Percentiles rank a stretch among this genome's conserved stretches.
Evolutionary conservation across 2,329 filamentous ascomycete species (phyloP).

Genomic region (Sporothrix protearum): DNA sequence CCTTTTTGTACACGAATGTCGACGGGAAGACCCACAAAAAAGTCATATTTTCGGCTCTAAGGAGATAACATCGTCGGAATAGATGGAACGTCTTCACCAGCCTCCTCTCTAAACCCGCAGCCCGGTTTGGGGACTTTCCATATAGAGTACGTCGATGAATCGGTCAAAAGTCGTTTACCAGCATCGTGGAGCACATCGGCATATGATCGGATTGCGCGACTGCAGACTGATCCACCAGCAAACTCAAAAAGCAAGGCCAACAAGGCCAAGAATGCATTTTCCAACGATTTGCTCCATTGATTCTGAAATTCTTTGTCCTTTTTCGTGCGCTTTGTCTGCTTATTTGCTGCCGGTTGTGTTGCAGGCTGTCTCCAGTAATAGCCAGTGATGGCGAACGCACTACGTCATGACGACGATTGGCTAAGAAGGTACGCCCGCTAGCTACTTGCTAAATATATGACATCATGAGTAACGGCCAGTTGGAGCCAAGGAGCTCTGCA

Average conservation of each 20-base stretch:
- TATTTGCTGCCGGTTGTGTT: background rate
- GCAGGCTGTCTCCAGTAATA: background rate
- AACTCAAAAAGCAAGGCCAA: background rate
- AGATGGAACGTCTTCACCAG: background rate
- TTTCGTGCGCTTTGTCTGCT: background rate
- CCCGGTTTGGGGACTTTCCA: background rate
- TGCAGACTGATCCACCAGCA: background rate
- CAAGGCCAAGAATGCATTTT: background rate
- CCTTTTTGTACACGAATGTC: too few species aligned
- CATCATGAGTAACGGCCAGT: slow-evolving; percentile 2
- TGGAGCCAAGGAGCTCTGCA: background rate
- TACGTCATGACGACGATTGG: slow-evolving; percentile 15
- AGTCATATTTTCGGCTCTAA: too few species aligned
- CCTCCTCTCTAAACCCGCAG: background rate
- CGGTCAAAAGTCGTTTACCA: background rate
- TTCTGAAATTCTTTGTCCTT: background rate
- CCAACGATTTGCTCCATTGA: background rate
- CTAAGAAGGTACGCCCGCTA: background rate
- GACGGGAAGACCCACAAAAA: too few species aligned
- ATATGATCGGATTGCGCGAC: background rate
- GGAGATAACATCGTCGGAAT: too few species aligned
- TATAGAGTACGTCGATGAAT: background rate
- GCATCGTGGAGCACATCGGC: background rate
- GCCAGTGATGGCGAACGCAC: background rate
- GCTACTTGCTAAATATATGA: background rate